Conservation (phyloP, 768 basidiomycete species). For the Amyloporia xantha region DNA sequence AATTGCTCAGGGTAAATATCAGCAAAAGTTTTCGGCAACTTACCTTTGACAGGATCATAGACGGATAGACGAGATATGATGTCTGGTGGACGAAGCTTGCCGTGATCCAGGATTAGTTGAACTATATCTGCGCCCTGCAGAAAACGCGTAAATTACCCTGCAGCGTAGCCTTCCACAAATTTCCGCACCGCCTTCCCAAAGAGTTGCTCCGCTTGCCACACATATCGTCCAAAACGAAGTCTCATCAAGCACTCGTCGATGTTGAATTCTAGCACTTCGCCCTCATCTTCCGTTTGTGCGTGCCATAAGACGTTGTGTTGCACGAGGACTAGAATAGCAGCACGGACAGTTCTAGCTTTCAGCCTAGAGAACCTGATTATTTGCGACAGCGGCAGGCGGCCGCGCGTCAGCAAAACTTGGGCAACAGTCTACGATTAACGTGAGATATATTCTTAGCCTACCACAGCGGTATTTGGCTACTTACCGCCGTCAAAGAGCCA, state of each 20-base stretch:
- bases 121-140: conserved; percentile 72
- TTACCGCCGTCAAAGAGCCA: conserved; percentile 58
- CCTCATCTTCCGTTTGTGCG: conserved; percentile 60
- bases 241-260: conserved; percentile 77
- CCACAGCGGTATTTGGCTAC: too few relatives aligned
- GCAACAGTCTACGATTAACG: conserved; percentile 55
- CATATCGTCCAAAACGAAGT: conserved; percentile 76
- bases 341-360: conserved; percentile 61
- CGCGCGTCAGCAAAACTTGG: conserved; percentile 67
- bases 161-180: background rate
- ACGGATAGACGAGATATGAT: conserved; percentile 48
- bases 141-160: background rate
- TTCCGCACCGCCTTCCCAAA: conserved; percentile 66
- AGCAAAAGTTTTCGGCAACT: background rate
- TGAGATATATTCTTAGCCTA: too few relatives aligned
- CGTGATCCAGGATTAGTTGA: conserved; percentile 72
- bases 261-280: conserved; percentile 77
- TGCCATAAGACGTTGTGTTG: conserved; percentile 95
- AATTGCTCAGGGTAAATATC: conserved; percentile 4
- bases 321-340: conserved; percentile 68
- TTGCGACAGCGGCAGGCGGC: conserved; percentile 69
- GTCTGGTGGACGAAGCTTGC: conserved; percentile 75
- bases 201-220: conserved; percentile 63
- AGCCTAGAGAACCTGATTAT: conserved; percentile 63
- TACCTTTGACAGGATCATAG: conserved; percentile 35